phyloP scores from a whole-genome alignment of 2,329 filamentous ascomycete genomes.

The Malbranchea zuffiana region DNA sequence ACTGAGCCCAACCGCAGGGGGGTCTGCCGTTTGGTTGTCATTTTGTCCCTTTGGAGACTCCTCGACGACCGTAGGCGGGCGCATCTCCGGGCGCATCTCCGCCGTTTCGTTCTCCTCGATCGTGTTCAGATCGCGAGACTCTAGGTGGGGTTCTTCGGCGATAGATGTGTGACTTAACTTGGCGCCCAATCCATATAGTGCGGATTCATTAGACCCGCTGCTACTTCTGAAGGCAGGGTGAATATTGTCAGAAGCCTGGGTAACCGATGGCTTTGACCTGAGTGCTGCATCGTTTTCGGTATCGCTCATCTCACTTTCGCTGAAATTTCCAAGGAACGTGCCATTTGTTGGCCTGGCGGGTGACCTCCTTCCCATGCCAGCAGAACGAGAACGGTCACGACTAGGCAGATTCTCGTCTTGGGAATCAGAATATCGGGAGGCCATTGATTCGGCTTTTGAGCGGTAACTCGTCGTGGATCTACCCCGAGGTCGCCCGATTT shows the following conservation, averaged over 20 bases:
- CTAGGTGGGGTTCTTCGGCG: slow-evolving; percentile 29
- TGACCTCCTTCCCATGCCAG: slow-evolving; percentile 17
- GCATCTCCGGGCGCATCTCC: slow-evolving; percentile 12
- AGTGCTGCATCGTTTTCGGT: slow-evolving; percentile 22
- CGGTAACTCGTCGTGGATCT: slow-evolving; percentile 30
- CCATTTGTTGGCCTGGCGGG: slow-evolving; percentile 19
- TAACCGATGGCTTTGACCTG: slow-evolving; percentile 18
- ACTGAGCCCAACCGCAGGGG: slow-evolving; percentile 53
- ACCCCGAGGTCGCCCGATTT: slow-evolving; percentile 22
- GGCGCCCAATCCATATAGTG: slow-evolving; percentile 13
- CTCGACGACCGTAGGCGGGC: slow-evolving; percentile 8
- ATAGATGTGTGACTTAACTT: slow-evolving; percentile 22
- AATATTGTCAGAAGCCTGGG: slow-evolving; percentile 24
- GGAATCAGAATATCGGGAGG: slow-evolving; percentile 29
- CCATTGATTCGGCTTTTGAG: slow-evolving; percentile 29
- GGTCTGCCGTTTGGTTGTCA: slow-evolving; percentile 74
- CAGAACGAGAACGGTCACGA: too few relatives aligned
- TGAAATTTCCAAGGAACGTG: slow-evolving; percentile 29
- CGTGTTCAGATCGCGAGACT: slow-evolving; percentile 31
- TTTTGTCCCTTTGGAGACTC: slow-evolving; percentile 13
- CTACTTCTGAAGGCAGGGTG: slow-evolving; percentile 30
- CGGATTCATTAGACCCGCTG: slow-evolving; percentile 19
- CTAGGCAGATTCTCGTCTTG: slow-evolving; percentile 7
- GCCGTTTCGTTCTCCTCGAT: slow-evolving; percentile 27
- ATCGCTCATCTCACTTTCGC: slow-evolving; percentile 31